Evolutionary conservation across 2,329 filamentous ascomycete genomes (phyloP), one percentile per base, ranked within the genome.

Genomic region (Diaporthe destruens): DNA sequence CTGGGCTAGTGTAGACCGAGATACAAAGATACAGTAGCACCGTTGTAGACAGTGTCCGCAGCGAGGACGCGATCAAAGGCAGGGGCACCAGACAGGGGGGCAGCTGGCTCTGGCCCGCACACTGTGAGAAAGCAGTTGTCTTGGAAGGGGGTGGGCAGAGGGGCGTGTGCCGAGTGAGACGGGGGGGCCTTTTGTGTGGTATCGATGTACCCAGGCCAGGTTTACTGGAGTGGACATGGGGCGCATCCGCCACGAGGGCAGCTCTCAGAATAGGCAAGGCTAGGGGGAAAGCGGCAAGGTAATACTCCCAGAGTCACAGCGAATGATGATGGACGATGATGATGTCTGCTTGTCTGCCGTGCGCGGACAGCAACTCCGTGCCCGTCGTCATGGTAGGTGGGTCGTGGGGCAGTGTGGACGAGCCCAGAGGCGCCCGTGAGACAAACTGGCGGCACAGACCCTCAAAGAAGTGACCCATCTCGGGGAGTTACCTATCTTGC

Each of bases 321-420:
- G 61, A 8, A 12, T 44, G 34, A 36, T 51, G 61, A 42, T 36
- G 34, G 7, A 36, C 11, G 6, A 36, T 36, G 34, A 36, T 51
- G 59, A 3, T 8, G 57, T 63, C 16, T 49, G 54, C 16, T 36
- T 14, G 32, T 56, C 32, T 39, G 57, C 9, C 36, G 61, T 39
- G 32, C n/a, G 47, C 47, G 47, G 47, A 66, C 61, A 66, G 61
- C 47, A 25, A 66, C 61, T 66, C 47, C 47, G 61, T 39, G 32
- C 32, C 61, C 47, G 61, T 53, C 44, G 55, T 54, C 55, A 53
- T 70, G 56, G 44, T 20, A 42, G 55, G 55, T 54, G 55, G 55
- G 34, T 54, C n/a, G 32, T 51, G 53, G 67, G 67, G 67, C 57
- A 25, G 55, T 54, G 68, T 70, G 68, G 68, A 29, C 61, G 61